Evolutionary conservation across 305 asterid genomes (phyloP), one percentile per base, ranked within the genome.

Genomic region (Fraxinus velutina): DNA sequence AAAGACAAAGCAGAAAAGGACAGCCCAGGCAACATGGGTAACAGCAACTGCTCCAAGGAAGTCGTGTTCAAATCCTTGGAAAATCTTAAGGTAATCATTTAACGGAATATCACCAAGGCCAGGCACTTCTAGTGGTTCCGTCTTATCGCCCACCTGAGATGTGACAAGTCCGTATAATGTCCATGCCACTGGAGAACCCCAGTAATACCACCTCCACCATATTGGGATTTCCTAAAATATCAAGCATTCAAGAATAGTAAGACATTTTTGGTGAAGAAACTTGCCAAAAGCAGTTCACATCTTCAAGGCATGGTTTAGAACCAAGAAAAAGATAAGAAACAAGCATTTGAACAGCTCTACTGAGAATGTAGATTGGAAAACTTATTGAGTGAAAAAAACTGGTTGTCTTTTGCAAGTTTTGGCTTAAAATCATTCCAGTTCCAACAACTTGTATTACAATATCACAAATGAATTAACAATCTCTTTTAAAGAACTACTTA

Each of bases 131-230:
- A 95, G 83, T 24, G 2, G 79, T 0, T 73, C 80, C 0, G 39
- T 80, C 66, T 3, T 85, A 87, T 96, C 90, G 0, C 98, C 98
- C 55, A 93, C 87, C 81, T 96, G 98, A 55, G 97, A 96, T 9
- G 98, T 91, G 72, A 94, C 74, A 5, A 96, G 92, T 57, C 99
- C 99, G 70, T 96, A 93, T 80, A 96, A 83, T 2, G 98, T 96
- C 99, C 98, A 94, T 5, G 98, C 90, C 66, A 94, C 93, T 0
- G 99, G 99, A 37, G 97, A 96, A 9, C 88, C 93, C 98, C 98
- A 96, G 83, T 96, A 96, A 79, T 94, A 96, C 99, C 99, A 96
- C 80, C 98, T 89, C 98, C 99, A 96, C 99, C 99, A 96, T 84
- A 93, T 86, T 0, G 99, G 99, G 79, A 96, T 94, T 88, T 89